Evolutionary conservation across 345 rosid genomes (phyloP).

Genomic region (Syzygium oleosum): DNA sequence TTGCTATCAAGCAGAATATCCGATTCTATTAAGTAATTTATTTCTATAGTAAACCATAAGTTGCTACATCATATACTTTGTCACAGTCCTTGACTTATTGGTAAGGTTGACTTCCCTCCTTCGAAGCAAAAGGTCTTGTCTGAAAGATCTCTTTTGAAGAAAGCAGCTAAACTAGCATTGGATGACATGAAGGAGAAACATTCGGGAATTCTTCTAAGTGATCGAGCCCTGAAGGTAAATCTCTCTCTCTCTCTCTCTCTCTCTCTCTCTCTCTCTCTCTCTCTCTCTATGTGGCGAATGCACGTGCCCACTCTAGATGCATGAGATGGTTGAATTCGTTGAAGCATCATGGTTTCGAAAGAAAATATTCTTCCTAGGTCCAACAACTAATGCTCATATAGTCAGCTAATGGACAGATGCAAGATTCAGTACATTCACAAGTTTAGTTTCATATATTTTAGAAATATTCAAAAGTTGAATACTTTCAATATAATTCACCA

Average conservation of each 20-base stretch:
- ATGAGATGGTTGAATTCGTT: not conserved
- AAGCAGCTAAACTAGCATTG: slow-evolving; percentile 61
- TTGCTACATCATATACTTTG: not conserved
- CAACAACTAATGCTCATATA: not conserved
- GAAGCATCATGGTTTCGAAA: not conserved
- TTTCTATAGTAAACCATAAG: not conserved
- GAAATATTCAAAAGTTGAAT: not conserved
- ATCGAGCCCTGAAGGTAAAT: slow-evolving; percentile 64
- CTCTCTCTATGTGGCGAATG: not conserved
- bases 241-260: not conserved
- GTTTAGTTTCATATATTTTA: not conserved
- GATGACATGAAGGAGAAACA: slow-evolving; percentile 73
- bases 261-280: not conserved
- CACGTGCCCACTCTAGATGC: not conserved
- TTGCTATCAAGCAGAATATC: slow-evolving; percentile 60
- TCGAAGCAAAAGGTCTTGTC: slow-evolving; percentile 33
- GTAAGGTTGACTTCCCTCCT: slow-evolving; percentile 18
- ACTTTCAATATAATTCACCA: not conserved
- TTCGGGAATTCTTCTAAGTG: slow-evolving; percentile 61
- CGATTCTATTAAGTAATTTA: slow-evolving; percentile 6
- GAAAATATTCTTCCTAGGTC: not conserved
- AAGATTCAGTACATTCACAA: not conserved
- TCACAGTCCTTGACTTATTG: slow-evolving; percentile 28
- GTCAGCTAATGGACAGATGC: not conserved
- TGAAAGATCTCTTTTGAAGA: slow-evolving; percentile 38